Evolutionary conservation across 2,329 filamentous ascomycete genomes (phyloP).

Genomic region (Gnomoniopsis sp.): DNA sequence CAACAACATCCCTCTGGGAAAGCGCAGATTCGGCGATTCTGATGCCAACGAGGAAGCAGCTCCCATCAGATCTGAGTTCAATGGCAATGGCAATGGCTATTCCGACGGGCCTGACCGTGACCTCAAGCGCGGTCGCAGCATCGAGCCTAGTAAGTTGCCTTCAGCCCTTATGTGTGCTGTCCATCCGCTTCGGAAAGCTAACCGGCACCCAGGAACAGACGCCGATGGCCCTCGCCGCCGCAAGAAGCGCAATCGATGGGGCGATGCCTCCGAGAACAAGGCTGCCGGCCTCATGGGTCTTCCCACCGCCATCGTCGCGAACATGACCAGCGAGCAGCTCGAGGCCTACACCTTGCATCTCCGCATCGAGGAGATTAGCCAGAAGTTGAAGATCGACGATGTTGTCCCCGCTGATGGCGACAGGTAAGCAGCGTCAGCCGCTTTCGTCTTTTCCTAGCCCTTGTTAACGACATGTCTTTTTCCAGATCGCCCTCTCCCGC

Average conservation of each 20-base stretch:
- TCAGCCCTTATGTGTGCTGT: background rate
- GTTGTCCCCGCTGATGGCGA: slow-evolving; percentile 96
- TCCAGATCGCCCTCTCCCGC: slow-evolving; percentile 87
- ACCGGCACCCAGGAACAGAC: slow-evolving; percentile 41
- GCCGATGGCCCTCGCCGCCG: slow-evolving; percentile 79
- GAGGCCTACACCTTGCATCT: slow-evolving; percentile 96
- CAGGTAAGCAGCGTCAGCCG: slow-evolving; percentile 59
- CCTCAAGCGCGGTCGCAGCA: slow-evolving; percentile 88
- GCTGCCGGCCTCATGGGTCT: slow-evolving; percentile 96
- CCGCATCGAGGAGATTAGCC: slow-evolving; percentile 97
- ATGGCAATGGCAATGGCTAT: slow-evolving; percentile 21
- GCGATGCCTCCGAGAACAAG: slow-evolving; percentile 96
- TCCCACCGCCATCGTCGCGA: slow-evolving; percentile 91
- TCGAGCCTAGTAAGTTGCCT: slow-evolving; percentile 66
- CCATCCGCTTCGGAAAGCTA: slow-evolving; percentile 8
- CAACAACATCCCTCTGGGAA: slow-evolving; percentile 95
- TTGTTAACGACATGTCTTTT: slow-evolving; percentile 18
- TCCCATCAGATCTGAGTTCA: slow-evolving; percentile 11
- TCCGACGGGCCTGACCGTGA: slow-evolving; percentile 39
- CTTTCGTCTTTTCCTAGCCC: background rate
- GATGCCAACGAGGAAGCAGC: slow-evolving; percentile 19
- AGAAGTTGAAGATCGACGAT: slow-evolving; percentile 98
- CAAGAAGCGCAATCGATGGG: slow-evolving; percentile 99
- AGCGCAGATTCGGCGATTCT: slow-evolving; percentile 67
- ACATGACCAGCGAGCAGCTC: slow-evolving; percentile 97